Evolutionary conservation across 2,329 filamentous ascomycete species (phyloP).

Genomic region (Fusarium temperatum): DNA sequence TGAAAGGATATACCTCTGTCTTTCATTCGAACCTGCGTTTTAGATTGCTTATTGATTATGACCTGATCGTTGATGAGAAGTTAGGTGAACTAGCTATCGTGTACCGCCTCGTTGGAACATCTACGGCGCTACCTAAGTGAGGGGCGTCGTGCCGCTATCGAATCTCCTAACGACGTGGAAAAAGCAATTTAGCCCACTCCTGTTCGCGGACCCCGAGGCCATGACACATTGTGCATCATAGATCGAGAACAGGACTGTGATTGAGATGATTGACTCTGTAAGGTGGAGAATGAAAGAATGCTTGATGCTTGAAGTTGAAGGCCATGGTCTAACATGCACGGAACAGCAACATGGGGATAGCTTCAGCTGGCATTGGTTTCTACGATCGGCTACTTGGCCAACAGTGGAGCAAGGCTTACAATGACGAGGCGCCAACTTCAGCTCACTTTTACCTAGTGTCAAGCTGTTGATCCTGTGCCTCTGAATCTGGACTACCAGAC

Average conservation of each 20-base stretch:
- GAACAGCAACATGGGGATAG: not conserved
- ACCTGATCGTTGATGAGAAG: constrained; percentile 18
- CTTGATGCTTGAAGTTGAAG: not conserved
- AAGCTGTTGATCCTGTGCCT: not conserved
- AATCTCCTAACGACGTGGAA: constrained; percentile 5
- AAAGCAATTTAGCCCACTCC: constrained; percentile 16
- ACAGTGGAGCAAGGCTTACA: not conserved
- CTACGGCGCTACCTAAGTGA: not conserved
- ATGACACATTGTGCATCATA: not conserved
- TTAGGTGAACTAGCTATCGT: not conserved
- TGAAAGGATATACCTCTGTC: not conserved
- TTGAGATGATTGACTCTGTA: not conserved
- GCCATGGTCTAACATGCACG: not conserved
- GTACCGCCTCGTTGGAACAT: not conserved
- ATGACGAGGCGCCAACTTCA: not conserved
- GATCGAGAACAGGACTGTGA: not conserved
- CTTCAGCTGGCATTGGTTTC: not conserved
- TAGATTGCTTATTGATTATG: constrained; percentile 11
- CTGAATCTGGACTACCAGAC: constrained; percentile 1
- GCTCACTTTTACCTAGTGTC: not conserved
- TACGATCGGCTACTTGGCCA: not conserved
- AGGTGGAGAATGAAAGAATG: not conserved
- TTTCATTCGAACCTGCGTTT: not conserved
- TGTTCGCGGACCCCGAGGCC: not conserved
- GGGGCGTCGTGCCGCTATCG: not conserved